Base-by-base conservation (phyloP, 164 flowering plant species). In the Warburgia ugandensis region DNA sequence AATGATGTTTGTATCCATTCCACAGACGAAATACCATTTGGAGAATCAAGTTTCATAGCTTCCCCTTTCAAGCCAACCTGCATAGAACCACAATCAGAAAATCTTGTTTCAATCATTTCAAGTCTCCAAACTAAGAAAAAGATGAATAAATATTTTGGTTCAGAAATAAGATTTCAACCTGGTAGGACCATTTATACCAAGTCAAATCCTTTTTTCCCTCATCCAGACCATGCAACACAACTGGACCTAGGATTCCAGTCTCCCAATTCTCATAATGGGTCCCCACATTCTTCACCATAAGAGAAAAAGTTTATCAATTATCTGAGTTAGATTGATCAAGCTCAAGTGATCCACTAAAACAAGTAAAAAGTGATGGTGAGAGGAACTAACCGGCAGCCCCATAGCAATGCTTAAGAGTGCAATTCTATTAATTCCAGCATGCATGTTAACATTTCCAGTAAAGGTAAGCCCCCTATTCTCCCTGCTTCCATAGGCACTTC, bases 61-160 rank as follows among this genome's bases (percentile, higher is more conserved):
- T 94, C 99, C 45, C 99, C 99, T 73, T 72, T 79, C 49, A 88
- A 46, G 23, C 98, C 98, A 54, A 79, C 84, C 98, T 92, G 71
- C 50, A 52, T 6, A 26, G 26, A 26, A 56, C 88, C 73, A 4
- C 35, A 29, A 36, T 5, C 36, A 35, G 12, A 14, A 4, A 70
- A 88, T 92, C 98, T 92, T 69, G 55, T 50, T 43, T 44, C 33
- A 42, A 42, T 8, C 45, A 30, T 9, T n/a, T n/a, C n/a, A n/a
- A n/a, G n/a, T n/a, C n/a, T 1, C 5, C 29, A 8, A 42, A 47
- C 35, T 28, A 29, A 42, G 16, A 29, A 9, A 14, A 27, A 26
- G 29, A 2, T 12, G 16, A 10, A 48, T 39, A n/a, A n/a, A n/a
- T n/a, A n/a, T n/a, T n/a, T n/a, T n/a, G n/a, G n/a, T n/a, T n/a